Evolutionary conservation across 805 yeast species (phyloP), one percentile per base, ranked within the genome.

Genomic region (Saturnispora hagleri): DNA sequence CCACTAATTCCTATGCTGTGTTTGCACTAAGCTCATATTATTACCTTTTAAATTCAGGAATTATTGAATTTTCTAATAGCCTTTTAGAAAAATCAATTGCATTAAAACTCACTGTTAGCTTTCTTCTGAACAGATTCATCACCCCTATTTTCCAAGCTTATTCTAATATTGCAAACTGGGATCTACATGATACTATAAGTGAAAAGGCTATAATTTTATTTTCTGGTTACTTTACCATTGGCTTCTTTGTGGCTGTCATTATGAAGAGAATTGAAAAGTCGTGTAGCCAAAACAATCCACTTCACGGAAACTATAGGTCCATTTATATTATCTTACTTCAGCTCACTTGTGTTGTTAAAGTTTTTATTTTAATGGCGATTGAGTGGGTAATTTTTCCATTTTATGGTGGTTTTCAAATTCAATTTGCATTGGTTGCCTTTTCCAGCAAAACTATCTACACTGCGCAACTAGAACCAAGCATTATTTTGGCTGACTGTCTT

Each of bases 351-450:
- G 81, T 95, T 2, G 60, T 82, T 24, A 91, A 90, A 63, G 95
- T 91, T 13, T 79, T 87, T 52, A 60, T 77, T 12, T 75, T 93
- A 26, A 85, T 90, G 61, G 76, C 82, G 5, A 76, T 88, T 46
- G 99, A 93, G 63, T 74, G 89, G 48, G 74, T 86, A n/a, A 71
- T 84, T 6, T 91, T 93, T 70, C 99, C 99, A 1, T 73, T 86
- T 0, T 81, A 81, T 59, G 89, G 97, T 61, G 99, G 99, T 1
- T 66, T 79, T 57, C 75, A 89, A 61, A 65, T 91, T 27, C 90
- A 85, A 58, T 70, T 84, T 53, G 82, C 89, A 3, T 56, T 82
- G 3, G 71, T 83, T 4, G 93, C 95, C 1, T 57, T 85, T 3
- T 59, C 81, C 2, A 56, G 62, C 5, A 53, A 52, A 0, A 31